These are phyloP conservation scores for Peniophora sp. DNA, from an alignment of 1,284 basidiomycete genomes.

Conservation along the genomic window DNA sequence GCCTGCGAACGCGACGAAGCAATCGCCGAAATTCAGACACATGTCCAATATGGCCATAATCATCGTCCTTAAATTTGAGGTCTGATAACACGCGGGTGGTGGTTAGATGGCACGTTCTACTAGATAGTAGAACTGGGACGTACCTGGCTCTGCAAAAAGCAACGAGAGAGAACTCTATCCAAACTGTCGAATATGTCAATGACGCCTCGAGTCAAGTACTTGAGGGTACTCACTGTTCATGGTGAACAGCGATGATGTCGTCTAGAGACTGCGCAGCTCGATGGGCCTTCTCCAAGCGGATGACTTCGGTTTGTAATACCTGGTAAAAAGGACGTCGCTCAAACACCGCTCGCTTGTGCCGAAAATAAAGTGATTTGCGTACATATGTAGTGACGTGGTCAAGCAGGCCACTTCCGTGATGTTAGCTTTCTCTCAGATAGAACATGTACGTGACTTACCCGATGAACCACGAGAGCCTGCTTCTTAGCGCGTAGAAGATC, in stretches of 20 bases:
- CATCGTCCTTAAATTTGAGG: slow-evolving; percentile 51
- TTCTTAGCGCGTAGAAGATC: slow-evolving; percentile 65
- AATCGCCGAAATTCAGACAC: slow-evolving; percentile 57
- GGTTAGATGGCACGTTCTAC: too few species aligned
- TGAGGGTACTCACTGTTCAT: slow-evolving; percentile 55
- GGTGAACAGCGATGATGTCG: slow-evolving; percentile 67
- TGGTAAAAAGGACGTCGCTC: slow-evolving; percentile 19
- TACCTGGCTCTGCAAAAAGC: slow-evolving; percentile 63
- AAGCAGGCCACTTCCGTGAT: slow-evolving; percentile 49
- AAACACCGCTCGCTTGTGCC: slow-evolving; percentile 1
- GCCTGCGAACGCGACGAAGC: slow-evolving; percentile 53
- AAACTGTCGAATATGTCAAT: slow-evolving; percentile 33
- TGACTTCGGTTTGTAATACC: slow-evolving; percentile 61
- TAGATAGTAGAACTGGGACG: too few species aligned
- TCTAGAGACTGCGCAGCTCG: slow-evolving; percentile 58
- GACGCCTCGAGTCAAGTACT: neutral
- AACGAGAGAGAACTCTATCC: slow-evolving; percentile 52
- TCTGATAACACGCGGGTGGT: slow-evolving; percentile 29
- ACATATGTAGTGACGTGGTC: slow-evolving; percentile 73
- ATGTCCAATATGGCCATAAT: slow-evolving; percentile 70
- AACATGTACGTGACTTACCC: slow-evolving; percentile 48
- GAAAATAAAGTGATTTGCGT: slow-evolving; percentile 15
- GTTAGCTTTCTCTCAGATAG: slow-evolving; percentile 1
- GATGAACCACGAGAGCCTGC: slow-evolving; percentile 74
- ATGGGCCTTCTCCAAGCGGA: slow-evolving; percentile 50